phyloP scores from a whole-genome alignment of 2,329 filamentous ascomycete genomes.

The Helotiales sp. region DNA sequence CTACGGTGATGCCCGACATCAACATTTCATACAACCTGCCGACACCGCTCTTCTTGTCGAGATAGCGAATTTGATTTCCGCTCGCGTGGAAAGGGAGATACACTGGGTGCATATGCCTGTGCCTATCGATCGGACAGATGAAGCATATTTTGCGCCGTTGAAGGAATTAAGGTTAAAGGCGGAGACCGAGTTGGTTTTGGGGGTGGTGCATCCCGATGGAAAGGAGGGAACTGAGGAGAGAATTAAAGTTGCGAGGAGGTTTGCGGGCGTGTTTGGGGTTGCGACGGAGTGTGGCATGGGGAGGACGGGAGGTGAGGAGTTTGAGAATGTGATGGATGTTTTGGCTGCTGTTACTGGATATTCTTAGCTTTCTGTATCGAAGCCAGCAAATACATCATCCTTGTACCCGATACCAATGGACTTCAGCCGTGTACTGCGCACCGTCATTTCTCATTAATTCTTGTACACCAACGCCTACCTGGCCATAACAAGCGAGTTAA shows the following conservation, averaged over 20 bases:
- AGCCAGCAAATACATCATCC: too few relatives aligned
- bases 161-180: constrained; percentile 41
- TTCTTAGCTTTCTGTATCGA: neutral
- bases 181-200: constrained; percentile 47
- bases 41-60: constrained; percentile 43
- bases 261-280: constrained; percentile 46
- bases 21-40: constrained; percentile 51
- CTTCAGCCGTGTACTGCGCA: too few relatives aligned
- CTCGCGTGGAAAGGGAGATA: constrained; percentile 41
- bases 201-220: constrained; percentile 48
- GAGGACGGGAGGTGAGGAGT: constrained; percentile 30
- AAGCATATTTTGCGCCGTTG: constrained; percentile 48
- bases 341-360: neutral
- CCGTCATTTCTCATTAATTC: too few relatives aligned
- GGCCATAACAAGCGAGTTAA: too few relatives aligned
- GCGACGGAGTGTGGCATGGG: constrained; percentile 51
- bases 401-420: too few relatives aligned
- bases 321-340: constrained; percentile 12
- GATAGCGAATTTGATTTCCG: constrained; percentile 44
- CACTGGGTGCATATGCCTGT: constrained; percentile 53
- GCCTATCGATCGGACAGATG: constrained; percentile 46
- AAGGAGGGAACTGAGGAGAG: constrained; percentile 46
- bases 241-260: constrained; percentile 45
- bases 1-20: constrained; percentile 52
- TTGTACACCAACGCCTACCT: too few relatives aligned